Percentiles rank a stretch among this genome's conserved stretches.
Evolutionary conservation across 768 basidiomycete species (phyloP).

Genomic region (Russula lepida): DNA sequence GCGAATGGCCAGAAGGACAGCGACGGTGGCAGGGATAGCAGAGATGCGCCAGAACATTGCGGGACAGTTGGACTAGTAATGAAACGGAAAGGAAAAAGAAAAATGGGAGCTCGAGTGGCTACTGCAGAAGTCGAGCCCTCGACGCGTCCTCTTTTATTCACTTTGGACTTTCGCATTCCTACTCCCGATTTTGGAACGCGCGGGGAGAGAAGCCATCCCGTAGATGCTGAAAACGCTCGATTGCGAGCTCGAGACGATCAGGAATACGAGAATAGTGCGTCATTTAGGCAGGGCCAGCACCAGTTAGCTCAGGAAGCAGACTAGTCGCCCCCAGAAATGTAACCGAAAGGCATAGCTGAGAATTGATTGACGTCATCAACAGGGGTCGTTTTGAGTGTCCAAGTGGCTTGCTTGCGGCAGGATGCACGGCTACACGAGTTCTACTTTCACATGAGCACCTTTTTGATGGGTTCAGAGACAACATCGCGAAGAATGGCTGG

Average conservation of each 20-base stretch:
- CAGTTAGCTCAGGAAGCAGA: too few relatives aligned
- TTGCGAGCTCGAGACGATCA: background rate
- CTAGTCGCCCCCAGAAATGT: too few relatives aligned
- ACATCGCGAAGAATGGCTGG: too few relatives aligned
- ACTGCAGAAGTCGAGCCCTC: background rate
- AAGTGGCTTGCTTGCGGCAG: background rate
- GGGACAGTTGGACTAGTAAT: constrained; percentile 6
- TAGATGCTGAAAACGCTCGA: background rate
- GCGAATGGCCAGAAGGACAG: background rate
- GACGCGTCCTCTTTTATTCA: constrained; percentile 4
- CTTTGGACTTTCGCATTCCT: constrained; percentile 7
- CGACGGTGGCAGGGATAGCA: background rate
- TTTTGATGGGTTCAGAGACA: too few relatives aligned
- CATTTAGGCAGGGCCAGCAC: background rate
- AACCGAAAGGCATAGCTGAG: too few relatives aligned
- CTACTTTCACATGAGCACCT: too few relatives aligned
- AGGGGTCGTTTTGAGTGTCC: background rate
- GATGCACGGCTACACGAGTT: too few relatives aligned
- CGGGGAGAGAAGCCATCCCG: background rate
- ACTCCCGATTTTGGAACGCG: background rate
- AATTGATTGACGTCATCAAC: background rate
- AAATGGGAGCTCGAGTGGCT: background rate
- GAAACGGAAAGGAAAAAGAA: too few relatives aligned
- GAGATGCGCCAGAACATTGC: constrained; percentile 3
- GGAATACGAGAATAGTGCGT: background rate